These are phyloP conservation scores for Suhomyces prunicola DNA, from an alignment of 805 yeast genomes.

Conservation along the genomic window DNA sequence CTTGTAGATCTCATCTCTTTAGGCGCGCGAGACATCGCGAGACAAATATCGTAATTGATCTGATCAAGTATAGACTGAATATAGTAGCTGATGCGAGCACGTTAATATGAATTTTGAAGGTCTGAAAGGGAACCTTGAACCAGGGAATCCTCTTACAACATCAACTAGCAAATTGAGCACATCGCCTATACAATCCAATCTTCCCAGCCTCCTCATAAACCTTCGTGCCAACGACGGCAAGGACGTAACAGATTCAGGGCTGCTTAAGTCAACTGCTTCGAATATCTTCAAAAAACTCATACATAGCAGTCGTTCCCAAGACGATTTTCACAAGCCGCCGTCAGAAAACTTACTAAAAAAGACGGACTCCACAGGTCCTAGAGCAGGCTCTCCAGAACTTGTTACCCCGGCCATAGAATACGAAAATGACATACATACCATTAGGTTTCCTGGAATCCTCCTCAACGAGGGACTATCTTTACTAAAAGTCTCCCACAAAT, in stretches of 20 bases:
- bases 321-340: not conserved
- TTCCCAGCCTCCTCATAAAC: conserved; percentile 20
- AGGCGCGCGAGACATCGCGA: not conserved
- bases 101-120: conserved; percentile 3
- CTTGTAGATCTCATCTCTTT: not conserved
- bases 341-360: not conserved
- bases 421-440: not conserved
- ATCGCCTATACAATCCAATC: conserved; percentile 22
- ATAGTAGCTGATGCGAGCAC: not conserved
- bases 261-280: conserved; percentile 3
- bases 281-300: conserved; percentile 11
- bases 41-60: not conserved
- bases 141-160: not conserved
- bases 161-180: conserved; percentile 6
- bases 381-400: not conserved
- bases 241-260: not conserved
- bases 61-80: not conserved
- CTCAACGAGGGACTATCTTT: conserved; percentile 58
- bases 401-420: not conserved
- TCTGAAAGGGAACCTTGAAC: not conserved
- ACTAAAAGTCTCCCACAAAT: conserved; percentile 66
- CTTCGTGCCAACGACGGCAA: conserved; percentile 20
- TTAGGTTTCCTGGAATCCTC: conserved; percentile 43
- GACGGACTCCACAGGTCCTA: not conserved
- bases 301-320: conserved; percentile 8